phyloP scores from a whole-genome alignment of 1,284 basidiomycete genomes.

The Trichosporon asahii region DNA sequence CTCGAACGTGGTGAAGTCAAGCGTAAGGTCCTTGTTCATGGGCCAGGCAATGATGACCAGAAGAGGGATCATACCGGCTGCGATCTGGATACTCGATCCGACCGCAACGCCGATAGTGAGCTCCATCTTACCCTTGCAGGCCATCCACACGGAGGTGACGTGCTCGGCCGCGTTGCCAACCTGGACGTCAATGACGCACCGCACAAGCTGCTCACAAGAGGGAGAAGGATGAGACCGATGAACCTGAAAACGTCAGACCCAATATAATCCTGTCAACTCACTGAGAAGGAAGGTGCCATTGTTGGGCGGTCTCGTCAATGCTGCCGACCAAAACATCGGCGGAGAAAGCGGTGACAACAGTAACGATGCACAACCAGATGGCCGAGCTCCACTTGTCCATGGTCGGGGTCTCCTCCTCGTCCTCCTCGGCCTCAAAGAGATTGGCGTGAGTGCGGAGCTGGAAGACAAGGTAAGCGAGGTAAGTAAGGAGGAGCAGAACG shows the following conservation, averaged over 20 bases:
- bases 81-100: constrained; percentile 88
- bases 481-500: constrained; percentile 74
- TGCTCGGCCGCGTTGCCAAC: constrained; percentile 67
- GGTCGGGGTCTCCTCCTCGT: constrained; percentile 57
- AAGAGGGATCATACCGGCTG: constrained; percentile 78
- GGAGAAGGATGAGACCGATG: constrained; percentile 55
- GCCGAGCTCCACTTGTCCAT: constrained; percentile 70
- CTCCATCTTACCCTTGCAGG: constrained; percentile 66
- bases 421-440: constrained; percentile 55
- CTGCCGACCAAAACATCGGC: constrained; percentile 71
- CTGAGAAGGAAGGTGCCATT: constrained; percentile 74
- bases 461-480: constrained; percentile 67
- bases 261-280: constrained; percentile 14
- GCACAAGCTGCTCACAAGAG: constrained; percentile 42
- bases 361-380: constrained; percentile 59
- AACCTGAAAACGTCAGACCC: constrained; percentile 33
- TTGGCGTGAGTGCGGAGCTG: constrained; percentile 59
- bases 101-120: constrained; percentile 83
- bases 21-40: constrained; percentile 70
- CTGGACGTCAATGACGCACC: background rate
- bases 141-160: constrained; percentile 83
- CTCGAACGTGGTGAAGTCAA: constrained; percentile 67
- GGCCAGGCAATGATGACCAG: constrained; percentile 79
- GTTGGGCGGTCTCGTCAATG: constrained; percentile 79
- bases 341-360: constrained; percentile 77